A percentile compares a stretch with the other conserved stretches of the same genome.
Evolutionary conservation across 1,284 basidiomycete species (phyloP).

Genomic region (Marasmius sp.): DNA sequence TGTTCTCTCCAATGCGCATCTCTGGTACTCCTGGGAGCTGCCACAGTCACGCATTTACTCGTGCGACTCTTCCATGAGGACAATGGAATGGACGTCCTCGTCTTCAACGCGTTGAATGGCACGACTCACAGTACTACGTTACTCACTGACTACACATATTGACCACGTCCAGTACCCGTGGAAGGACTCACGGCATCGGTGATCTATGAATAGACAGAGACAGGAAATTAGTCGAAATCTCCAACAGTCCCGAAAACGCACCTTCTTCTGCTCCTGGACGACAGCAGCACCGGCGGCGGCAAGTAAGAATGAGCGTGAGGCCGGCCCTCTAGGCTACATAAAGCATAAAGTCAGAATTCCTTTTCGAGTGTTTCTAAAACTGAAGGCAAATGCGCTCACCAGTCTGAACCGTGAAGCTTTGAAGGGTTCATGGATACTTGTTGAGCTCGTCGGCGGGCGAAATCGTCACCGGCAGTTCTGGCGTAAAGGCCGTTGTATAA

Average conservation of each 20-base stretch:
- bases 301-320: neutral
- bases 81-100: too few species aligned
- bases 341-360: neutral
- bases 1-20: too few species aligned
- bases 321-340: neutral
- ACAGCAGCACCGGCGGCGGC: neutral
- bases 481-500: neutral
- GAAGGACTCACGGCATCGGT: too few species aligned
- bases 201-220: too few species aligned
- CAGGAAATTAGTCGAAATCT: neutral
- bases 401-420: neutral
- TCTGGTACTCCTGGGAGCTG: too few species aligned
- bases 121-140: too few species aligned
- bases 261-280: constrained; percentile 5
- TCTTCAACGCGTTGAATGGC: too few species aligned
- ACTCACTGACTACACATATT: too few species aligned
- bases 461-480: neutral
- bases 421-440: neutral
- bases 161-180: too few species aligned
- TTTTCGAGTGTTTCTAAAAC: neutral
- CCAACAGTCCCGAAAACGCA: neutral
- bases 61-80: too few species aligned
- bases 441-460: neutral
- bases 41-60: too few species aligned
- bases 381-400: neutral